These are phyloP conservation scores for Thymus quinquecostatus DNA, from an alignment of 257 asterid species.

Conservation along the genomic window DNA sequence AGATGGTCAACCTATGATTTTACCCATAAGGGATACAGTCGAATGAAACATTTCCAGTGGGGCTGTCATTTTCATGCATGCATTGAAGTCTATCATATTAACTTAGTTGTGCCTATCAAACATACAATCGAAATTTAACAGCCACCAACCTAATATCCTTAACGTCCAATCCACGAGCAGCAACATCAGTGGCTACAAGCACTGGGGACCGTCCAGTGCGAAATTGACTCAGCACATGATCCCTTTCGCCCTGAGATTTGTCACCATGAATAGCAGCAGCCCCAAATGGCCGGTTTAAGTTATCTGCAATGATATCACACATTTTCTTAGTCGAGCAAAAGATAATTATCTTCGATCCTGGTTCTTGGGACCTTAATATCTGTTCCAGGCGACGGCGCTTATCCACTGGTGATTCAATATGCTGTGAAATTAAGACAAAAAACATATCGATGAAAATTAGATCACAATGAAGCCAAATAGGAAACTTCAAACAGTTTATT, in stretches of 20 bases:
- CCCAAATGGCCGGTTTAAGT: slow-evolving; percentile 66
- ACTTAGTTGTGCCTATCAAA: slow-evolving; percentile 13
- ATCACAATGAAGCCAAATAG: slow-evolving; percentile 19
- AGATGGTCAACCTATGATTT: not conserved
- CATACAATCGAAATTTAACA: not conserved
- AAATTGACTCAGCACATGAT: slow-evolving; percentile 75
- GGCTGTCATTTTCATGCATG: slow-evolving; percentile 12
- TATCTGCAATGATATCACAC: slow-evolving; percentile 80
- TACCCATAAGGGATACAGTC: not conserved
- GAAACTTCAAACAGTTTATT: not conserved
- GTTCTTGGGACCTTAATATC: slow-evolving; percentile 87
- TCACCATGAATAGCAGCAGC: slow-evolving; percentile 96
- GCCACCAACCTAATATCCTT: slow-evolving; percentile 82
- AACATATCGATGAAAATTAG: slow-evolving; percentile 13
- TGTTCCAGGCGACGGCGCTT: slow-evolving; percentile 82
- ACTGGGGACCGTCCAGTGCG: slow-evolving; percentile 80
- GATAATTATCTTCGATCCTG: slow-evolving; percentile 83
- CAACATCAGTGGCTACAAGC: slow-evolving; percentile 97
- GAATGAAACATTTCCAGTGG: not conserved
- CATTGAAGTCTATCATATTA: not conserved
- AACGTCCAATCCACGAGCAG: slow-evolving; percentile 94
- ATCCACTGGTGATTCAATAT: slow-evolving; percentile 69
- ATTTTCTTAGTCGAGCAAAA: slow-evolving; percentile 93
- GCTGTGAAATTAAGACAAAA: slow-evolving; percentile 43
- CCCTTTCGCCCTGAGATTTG: slow-evolving; percentile 87